These are phyloP conservation scores for Iris macrosiphon DNA, from an alignment of 106 monocot genomes.

Conservation along the genomic window DNA sequence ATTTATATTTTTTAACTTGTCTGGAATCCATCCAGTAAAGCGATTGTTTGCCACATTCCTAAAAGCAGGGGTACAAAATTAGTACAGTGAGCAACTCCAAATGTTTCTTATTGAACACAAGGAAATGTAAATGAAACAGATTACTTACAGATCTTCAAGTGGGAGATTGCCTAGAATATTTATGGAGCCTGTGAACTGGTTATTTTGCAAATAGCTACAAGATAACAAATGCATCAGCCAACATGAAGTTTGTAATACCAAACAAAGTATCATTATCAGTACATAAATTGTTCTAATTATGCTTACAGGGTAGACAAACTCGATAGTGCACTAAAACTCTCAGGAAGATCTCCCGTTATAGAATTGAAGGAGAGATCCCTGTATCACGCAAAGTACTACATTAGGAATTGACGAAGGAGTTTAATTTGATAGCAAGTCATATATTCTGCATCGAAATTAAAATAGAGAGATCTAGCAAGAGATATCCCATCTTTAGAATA, in stretches of 20 bases:
- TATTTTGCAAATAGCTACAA: constrained; percentile 55
- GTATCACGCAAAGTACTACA: neutral
- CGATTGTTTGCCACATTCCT: constrained; percentile 64
- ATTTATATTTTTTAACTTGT: constrained; percentile 34
- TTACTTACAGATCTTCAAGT: constrained; percentile 45
- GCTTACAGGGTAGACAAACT: constrained; percentile 30
- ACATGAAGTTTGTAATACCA: neutral
- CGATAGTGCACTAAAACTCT: constrained; percentile 34
- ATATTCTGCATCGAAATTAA: too few relatives aligned
- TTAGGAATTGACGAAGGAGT: too few relatives aligned
- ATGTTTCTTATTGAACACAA: neutral
- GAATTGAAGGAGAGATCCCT: constrained; percentile 45
- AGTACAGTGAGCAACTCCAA: neutral
- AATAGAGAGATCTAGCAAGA: too few relatives aligned
- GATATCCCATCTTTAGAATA: too few relatives aligned
- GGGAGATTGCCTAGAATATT: constrained; percentile 55
- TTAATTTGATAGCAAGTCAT: too few relatives aligned
- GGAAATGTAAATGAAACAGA: neutral
- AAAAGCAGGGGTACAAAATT: constrained; percentile 1
- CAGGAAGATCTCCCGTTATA: constrained; percentile 31
- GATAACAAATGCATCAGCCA: neutral
- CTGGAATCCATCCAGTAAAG: constrained; percentile 58
- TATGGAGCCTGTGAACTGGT: constrained; percentile 50
- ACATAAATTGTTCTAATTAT: neutral
- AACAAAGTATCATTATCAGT: neutral